These are phyloP conservation scores for Monilinia aucupariae DNA, from an alignment of 2,329 filamentous ascomycete genomes.

Conservation along the genomic window DNA sequence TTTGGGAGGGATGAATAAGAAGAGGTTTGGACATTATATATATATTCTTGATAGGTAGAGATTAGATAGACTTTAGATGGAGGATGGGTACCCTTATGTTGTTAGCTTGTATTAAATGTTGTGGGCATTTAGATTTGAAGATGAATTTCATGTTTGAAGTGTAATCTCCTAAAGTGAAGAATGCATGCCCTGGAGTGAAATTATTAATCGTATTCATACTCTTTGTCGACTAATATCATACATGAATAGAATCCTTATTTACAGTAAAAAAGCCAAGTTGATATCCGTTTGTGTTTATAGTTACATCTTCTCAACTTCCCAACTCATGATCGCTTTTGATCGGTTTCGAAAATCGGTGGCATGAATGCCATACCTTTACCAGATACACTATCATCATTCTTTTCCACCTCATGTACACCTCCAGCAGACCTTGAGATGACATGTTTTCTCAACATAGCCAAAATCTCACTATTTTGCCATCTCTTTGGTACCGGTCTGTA, in stretches of 20 bases:
- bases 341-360: slow-evolving; percentile 34
- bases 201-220: neutral
- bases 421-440: slow-evolving; percentile 66
- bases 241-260: neutral
- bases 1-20: neutral
- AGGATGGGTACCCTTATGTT: neutral
- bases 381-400: slow-evolving; percentile 25
- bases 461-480: slow-evolving; percentile 79
- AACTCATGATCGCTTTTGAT: slow-evolving; percentile 19
- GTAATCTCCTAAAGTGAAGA: neutral
- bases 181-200: neutral
- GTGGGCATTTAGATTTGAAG: neutral
- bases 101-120: neutral
- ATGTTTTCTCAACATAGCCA: slow-evolving; percentile 72
- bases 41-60: neutral
- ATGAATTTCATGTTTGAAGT: neutral
- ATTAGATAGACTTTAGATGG: neutral
- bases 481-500: slow-evolving; percentile 83
- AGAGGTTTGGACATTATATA: neutral
- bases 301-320: neutral
- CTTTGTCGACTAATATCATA: neutral
- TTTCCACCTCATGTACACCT: slow-evolving; percentile 39
- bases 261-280: neutral
- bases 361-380: slow-evolving; percentile 36
- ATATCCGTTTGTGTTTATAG: neutral